These are phyloP conservation scores for Leishmania braziliensis DNA, from an alignment of 208 protist genomes.

Conservation along the genomic window DNA sequence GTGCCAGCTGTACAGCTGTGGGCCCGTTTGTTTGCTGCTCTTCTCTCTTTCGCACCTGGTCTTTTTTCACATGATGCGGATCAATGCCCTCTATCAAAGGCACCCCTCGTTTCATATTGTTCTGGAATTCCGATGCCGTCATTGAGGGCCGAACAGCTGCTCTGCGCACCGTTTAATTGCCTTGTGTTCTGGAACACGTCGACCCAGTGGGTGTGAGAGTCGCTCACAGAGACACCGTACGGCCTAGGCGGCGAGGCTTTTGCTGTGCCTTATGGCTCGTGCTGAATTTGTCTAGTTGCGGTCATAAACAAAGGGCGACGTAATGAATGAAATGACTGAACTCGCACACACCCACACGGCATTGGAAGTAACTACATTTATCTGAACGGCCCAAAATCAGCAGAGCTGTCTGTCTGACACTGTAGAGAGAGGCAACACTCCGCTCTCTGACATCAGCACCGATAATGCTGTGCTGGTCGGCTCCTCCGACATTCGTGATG, in stretches of 20 bases:
- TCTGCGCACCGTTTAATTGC: background rate
- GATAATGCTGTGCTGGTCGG: slow-evolving; percentile 18
- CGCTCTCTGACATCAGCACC: slow-evolving; percentile 8
- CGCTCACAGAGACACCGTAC: too few relatives aligned
- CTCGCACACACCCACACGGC: background rate
- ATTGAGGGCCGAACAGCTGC: background rate
- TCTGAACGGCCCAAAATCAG: background rate
- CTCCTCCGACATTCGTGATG: slow-evolving; percentile 2
- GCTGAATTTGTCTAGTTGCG: background rate
- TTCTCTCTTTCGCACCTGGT: background rate
- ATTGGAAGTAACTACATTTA: slow-evolving; percentile 15
- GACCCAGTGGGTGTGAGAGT: background rate
- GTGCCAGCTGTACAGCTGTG: background rate
- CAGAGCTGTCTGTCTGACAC: background rate
- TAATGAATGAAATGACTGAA: too few relatives aligned
- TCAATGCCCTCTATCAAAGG: background rate
- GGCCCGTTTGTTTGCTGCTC: background rate
- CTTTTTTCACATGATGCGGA: background rate
- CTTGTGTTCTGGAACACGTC: background rate
- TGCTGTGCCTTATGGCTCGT: background rate
- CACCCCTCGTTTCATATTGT: background rate
- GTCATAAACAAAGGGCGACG: background rate
- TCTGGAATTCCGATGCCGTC: background rate
- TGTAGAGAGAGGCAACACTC: slow-evolving; percentile 9
- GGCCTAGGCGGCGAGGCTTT: background rate